A percentile compares a stretch with the other conserved stretches of the same genome.
phyloP scores from a whole-genome alignment of 2,329 filamentous ascomycete genomes.

The Claviceps monticola region DNA sequence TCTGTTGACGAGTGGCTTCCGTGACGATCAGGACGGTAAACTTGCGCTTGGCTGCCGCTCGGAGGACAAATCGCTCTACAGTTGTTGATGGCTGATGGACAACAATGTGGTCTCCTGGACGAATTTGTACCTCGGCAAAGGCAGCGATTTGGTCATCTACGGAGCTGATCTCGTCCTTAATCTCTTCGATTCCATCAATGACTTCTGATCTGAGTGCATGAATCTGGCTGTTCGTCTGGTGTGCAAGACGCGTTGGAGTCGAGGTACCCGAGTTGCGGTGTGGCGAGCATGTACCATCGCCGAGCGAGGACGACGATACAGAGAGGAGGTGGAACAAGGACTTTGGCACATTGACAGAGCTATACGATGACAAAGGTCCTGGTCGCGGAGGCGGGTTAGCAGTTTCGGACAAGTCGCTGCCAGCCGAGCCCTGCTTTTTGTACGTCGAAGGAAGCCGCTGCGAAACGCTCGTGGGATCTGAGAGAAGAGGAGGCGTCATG shows the following conservation, averaged over 20 bases:
- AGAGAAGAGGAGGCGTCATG: slow-evolving; percentile 26
- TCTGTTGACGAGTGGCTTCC: slow-evolving; percentile 30
- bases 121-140: slow-evolving; percentile 81
- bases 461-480: slow-evolving; percentile 15
- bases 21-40: slow-evolving; percentile 84
- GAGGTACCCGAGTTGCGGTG: slow-evolving; percentile 34
- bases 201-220: slow-evolving; percentile 79
- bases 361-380: slow-evolving; percentile 46
- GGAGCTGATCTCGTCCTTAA: slow-evolving; percentile 86
- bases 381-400: slow-evolving; percentile 32
- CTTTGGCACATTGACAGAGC: slow-evolving; percentile 52
- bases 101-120: slow-evolving; percentile 83
- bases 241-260: slow-evolving; percentile 27
- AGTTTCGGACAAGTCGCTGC: slow-evolving; percentile 15
- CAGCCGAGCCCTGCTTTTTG: slow-evolving; percentile 21
- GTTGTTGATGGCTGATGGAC: slow-evolving; percentile 77
- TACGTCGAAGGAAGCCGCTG: slow-evolving; percentile 19
- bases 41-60: slow-evolving; percentile 75
- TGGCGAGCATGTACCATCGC: slow-evolving; percentile 27
- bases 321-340: slow-evolving; percentile 85
- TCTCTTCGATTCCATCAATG: slow-evolving; percentile 85
- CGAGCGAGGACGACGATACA: slow-evolving; percentile 42
- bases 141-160: slow-evolving; percentile 88
- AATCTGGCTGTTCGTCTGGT: slow-evolving; percentile 30
- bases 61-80: slow-evolving; percentile 78